Percentiles rank a stretch among this genome's conserved stretches.
Evolutionary conservation across 73 alveolate genomes (phyloP).

Genomic region (Tetrahymena borealis): DNA sequence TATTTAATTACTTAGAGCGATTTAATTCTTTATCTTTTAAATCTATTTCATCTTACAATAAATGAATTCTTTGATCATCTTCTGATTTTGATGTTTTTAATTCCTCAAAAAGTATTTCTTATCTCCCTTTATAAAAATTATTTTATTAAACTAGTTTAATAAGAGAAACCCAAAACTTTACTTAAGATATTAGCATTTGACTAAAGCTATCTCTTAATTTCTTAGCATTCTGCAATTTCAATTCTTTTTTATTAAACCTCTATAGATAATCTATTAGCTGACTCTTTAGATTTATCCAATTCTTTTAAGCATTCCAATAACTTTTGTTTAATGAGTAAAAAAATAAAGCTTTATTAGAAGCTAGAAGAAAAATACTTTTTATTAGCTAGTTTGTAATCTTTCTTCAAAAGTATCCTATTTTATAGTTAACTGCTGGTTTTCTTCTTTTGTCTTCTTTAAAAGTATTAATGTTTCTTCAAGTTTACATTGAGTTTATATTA

Average conservation of each 20-base stretch:
- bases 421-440: neutral
- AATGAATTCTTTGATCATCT: neutral
- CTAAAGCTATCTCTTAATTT: neutral
- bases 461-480: neutral
- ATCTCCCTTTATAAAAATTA: neutral
- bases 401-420: neutral
- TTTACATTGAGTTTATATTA: neutral
- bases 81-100: neutral
- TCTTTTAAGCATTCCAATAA: neutral
- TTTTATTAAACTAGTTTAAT: neutral
- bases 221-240: neutral
- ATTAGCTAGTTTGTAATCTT: neutral
- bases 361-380: neutral
- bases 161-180: neutral
- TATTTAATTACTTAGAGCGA: neutral
- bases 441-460: neutral
- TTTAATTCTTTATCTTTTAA: neutral
- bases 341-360: neutral
- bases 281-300: neutral
- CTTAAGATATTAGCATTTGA: neutral
- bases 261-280: neutral
- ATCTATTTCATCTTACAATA: neutral
- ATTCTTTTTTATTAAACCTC: neutral
- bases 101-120: neutral
- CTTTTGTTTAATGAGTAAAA: neutral